Evolutionary conservation across 2,329 filamentous ascomycete genomes (phyloP), one percentile per base, ranked within the genome.

Genomic region (Aureobasidium sp.): DNA sequence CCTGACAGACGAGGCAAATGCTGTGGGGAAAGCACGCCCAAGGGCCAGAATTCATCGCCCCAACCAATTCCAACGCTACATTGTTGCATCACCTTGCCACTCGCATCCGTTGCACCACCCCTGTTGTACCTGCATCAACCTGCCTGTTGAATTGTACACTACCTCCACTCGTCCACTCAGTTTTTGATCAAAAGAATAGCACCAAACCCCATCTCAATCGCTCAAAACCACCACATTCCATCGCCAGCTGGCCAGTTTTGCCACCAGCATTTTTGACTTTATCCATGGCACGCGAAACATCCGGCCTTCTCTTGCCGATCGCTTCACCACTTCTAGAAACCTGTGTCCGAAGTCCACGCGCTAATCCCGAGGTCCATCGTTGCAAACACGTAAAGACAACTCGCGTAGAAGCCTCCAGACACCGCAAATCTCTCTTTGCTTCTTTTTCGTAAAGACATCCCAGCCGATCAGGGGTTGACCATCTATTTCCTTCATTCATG

Each of bases 81-180:
- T 51, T n/a, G n/a, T n/a, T 51, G 48, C 48, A 51, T 51, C 48
- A 51, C 48, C 37, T 51, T 27, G 45, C 45, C 48, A 40, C 37
- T 40, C 21, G 5, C 27, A 30, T 30, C 22, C 8, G 10, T 37
- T 30, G 32, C 37, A 51, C 37, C 8, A 24, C 30, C 29, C 41
- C 29, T 38, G 32, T 22, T 40, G 48, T 51, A 51, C 48, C 48
- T 51, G 48, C 48, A 51, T 51, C 11, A 16, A 19, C 11, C 16
- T 39, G 45, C 12, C 14, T 49, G 45, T 11, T 19, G 16, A 12
- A 37, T 12, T 39, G 34, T 14, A 3, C 24, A n/a, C 21, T 45
- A 16, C 6, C 24, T 38, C 34, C 41, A 27, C 30, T 37, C 16
- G n/a, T 37, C 42, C 30, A 19, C 11, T 16, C 24, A 8, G 27